Evolutionary conservation across 768 basidiomycete species (phyloP), one percentile per base, ranked within the genome.

Genomic region (Tulasnella sp.): DNA sequence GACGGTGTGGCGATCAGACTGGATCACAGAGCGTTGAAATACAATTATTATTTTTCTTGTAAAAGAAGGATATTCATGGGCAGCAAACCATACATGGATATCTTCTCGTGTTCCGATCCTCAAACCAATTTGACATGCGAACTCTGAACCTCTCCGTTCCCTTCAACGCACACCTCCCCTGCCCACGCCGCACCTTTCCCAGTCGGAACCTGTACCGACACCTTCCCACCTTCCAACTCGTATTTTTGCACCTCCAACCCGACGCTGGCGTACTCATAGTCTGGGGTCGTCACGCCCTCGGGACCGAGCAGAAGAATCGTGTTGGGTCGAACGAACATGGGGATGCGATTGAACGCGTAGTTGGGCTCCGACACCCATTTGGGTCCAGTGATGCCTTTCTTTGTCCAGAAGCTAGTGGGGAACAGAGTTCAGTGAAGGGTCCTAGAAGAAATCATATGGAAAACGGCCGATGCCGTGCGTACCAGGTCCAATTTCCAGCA

Each of bases 301-400:
- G 82, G 78, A 3, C 83, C 82, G 17, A 85, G 73, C 53, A 76
- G 70, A 19, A 87, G 68, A 19, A 85, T 74, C 15, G 75, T 77
- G 41, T 76, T 78, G 25, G 77, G 76, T 34, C 80, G 75, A 38
- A 85, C 78, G 78, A 79, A 86, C 25, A 86, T 78, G 12, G 83
- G 84, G 42, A 87, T 75, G 58, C 78, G 75, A 64, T 82, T 77
- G 42, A 84, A 68, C 22, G 81, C 76, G 19, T 84, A 80, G 34
- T 5, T 7, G 57, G 76, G 70, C 63, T 82, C 80, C 53, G 76
- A 76, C 60, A 85, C 70, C 83, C 83, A 86, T n/a, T 64, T 63
- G 0, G 83, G 84, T 0, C 85, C 85, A 50, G 73, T 68, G 27
- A 81, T 64, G 19, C 73, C 74, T 46, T 80, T 75, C 43, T 72